Conservation (phyloP, 208 protist species). For the Crithidia sp. region DNA sequence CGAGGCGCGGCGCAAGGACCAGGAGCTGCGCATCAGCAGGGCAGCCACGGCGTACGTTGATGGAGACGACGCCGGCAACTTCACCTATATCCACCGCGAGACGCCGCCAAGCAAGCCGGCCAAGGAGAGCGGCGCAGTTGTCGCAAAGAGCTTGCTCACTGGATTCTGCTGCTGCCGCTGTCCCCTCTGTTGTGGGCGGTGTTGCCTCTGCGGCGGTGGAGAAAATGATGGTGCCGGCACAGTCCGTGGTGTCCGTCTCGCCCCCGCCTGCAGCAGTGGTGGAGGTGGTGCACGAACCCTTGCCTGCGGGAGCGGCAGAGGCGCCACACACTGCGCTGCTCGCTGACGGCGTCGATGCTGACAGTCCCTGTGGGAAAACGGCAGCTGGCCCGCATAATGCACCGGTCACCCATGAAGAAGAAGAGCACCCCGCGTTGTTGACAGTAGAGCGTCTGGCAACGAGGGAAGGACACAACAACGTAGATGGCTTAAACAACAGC, state of each 20-base stretch:
- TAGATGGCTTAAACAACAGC: not conserved
- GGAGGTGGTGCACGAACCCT: too few relatives aligned
- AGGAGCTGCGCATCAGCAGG: not conserved
- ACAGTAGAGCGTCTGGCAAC: not conserved
- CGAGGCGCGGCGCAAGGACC: not conserved
- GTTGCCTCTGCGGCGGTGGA: not conserved
- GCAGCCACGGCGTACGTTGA: not conserved
- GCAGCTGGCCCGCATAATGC: too few relatives aligned
- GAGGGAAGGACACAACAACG: not conserved
- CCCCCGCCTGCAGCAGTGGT: too few relatives aligned
- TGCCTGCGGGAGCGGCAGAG: too few relatives aligned
- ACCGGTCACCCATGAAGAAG: too few relatives aligned
- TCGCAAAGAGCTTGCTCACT: not conserved
- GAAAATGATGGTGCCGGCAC: too few relatives aligned
- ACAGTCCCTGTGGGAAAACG: too few relatives aligned
- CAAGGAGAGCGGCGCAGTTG: not conserved
- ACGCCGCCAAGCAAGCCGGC: not conserved
- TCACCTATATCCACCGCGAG: constrained; percentile 2
- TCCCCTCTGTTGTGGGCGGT: not conserved
- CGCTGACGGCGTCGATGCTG: too few relatives aligned
- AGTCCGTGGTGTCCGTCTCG: too few relatives aligned
- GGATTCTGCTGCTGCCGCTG: not conserved
- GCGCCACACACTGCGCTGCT: too few relatives aligned
- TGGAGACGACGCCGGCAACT: not conserved
- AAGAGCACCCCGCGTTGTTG: too few relatives aligned